These are phyloP conservation scores for Batkoa obscura DNA, from an alignment of 371 early-diverging fungal species.

Conservation along the genomic window DNA sequence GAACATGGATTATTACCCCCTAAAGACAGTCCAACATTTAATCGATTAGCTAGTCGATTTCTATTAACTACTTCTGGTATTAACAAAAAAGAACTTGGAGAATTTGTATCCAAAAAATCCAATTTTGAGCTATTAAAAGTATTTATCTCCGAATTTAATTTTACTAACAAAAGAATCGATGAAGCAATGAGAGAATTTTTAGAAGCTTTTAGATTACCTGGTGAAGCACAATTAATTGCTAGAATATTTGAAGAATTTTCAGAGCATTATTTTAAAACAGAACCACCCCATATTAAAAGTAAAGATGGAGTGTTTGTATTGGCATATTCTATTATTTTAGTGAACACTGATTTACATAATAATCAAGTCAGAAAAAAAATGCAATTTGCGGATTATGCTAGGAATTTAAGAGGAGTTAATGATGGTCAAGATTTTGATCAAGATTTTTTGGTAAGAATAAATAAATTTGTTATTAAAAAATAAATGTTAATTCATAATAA, in stretches of 20 bases:
- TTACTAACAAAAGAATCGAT: conserved; percentile 55
- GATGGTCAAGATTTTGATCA: conserved; percentile 41
- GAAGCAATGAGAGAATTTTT: conserved; percentile 70
- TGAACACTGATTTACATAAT: conserved; percentile 91
- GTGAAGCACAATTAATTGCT: conserved; percentile 88
- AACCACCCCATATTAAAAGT: conserved; percentile 36
- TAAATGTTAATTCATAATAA: background rate
- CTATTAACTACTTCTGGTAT: conserved; percentile 48
- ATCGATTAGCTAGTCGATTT: conserved; percentile 43
- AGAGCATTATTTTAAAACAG: conserved; percentile 43
- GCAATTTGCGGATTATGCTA: conserved; percentile 64
- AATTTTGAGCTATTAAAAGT: conserved; percentile 53
- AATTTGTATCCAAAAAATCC: conserved; percentile 66
- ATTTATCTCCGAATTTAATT: conserved; percentile 72
- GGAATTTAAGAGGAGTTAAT: conserved; percentile 63
- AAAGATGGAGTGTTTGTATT: conserved; percentile 61
- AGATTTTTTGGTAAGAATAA: conserved; percentile 37
- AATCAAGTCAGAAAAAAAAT: conserved; percentile 50
- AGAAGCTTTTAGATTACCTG: conserved; percentile 75
- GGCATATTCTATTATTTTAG: conserved; percentile 74
- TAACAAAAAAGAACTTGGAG: conserved; percentile 67
- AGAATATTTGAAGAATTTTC: conserved; percentile 79
- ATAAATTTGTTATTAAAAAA: background rate
- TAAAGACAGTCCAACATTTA: conserved; percentile 15
- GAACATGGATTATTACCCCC: conserved; percentile 37